These are phyloP conservation scores for Astragalus glycyphyllos DNA, from an alignment of 306 rosid species.

Conservation along the genomic window DNA sequence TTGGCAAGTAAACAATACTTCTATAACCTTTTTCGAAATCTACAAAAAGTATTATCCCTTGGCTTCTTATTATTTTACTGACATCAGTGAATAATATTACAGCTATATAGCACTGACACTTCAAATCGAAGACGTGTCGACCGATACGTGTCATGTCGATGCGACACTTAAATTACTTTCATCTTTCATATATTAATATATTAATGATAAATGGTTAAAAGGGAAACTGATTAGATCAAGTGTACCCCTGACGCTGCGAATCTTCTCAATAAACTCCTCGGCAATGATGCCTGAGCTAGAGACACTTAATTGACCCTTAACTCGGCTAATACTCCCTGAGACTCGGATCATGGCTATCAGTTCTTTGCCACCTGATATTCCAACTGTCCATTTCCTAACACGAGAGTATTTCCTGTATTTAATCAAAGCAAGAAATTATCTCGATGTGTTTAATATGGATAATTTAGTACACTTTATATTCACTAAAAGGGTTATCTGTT, in stretches of 20 bases:
- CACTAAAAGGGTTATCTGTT: slow-evolving; percentile 5
- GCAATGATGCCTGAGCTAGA: slow-evolving; percentile 77
- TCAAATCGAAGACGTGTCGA: too few species aligned
- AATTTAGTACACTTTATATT: slow-evolving; percentile 5
- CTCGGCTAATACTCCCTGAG: slow-evolving; percentile 91
- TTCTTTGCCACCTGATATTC: slow-evolving; percentile 80
- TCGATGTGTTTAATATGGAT: slow-evolving; percentile 8
- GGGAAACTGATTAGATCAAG: slow-evolving; percentile 17
- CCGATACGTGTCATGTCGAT: too few species aligned
- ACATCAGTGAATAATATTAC: slow-evolving; percentile 4
- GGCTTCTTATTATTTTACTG: slow-evolving; percentile 12
- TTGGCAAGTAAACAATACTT: slow-evolving; percentile 23
- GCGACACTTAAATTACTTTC: too few species aligned
- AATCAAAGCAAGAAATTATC: slow-evolving; percentile 15
- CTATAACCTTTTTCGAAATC: neutral
- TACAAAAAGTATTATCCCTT: slow-evolving; percentile 24
- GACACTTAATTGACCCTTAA: slow-evolving; percentile 56
- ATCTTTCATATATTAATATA: neutral
- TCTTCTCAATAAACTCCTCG: slow-evolving; percentile 88
- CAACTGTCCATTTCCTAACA: slow-evolving; percentile 81
- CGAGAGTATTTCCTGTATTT: slow-evolving; percentile 72
- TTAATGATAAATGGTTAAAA: slow-evolving; percentile 29
- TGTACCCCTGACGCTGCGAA: slow-evolving; percentile 82
- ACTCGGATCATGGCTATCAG: slow-evolving; percentile 89
- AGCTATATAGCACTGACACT: neutral